Evolutionary conservation across 1,284 basidiomycete genomes (phyloP).

Genomic region (Volvariella volvacea): DNA sequence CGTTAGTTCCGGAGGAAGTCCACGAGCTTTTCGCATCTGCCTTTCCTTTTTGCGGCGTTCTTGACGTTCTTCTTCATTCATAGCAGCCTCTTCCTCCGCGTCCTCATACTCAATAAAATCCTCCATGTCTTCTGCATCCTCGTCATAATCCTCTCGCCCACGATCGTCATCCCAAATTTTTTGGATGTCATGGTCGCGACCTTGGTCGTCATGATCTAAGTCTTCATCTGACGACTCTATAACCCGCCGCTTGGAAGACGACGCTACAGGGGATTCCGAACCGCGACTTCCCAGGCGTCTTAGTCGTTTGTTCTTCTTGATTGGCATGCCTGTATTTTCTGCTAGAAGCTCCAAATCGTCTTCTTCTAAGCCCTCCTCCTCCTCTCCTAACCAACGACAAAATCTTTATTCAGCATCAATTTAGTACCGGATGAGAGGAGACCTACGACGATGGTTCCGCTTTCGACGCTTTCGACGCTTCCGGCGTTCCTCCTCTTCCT

Average conservation of each 20-base stretch:
- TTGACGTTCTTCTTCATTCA: conserved; percentile 69
- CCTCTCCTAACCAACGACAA: conserved; percentile 33
- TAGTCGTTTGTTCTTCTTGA: conserved; percentile 58
- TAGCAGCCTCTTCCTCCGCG: conserved; percentile 65
- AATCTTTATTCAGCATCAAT: not conserved
- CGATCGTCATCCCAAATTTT: conserved; percentile 83
- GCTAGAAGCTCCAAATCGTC: conserved; percentile 93
- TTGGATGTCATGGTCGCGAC: conserved; percentile 62
- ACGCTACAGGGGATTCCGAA: conserved; percentile 59
- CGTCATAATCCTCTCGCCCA: conserved; percentile 60
- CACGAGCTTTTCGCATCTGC: conserved; percentile 33
- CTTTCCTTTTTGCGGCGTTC: conserved; percentile 39
- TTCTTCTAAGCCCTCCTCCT: conserved; percentile 82
- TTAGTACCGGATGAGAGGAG: conserved; percentile 5
- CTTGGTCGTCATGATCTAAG: conserved; percentile 54
- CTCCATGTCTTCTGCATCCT: conserved; percentile 68
- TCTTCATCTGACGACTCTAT: conserved; percentile 71
- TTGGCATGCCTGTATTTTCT: conserved; percentile 86
- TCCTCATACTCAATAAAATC: conserved; percentile 94
- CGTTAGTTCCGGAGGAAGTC: conserved; percentile 67
- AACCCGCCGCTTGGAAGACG: conserved; percentile 50
- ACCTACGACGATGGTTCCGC: conserved; percentile 54
- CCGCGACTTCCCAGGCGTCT: conserved; percentile 69
- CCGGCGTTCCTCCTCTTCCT: conserved; percentile 48
- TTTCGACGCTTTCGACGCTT: conserved; percentile 60